Evolutionary conservation across 495 filamentous ascomycete genomes (phyloP), one percentile per base, ranked within the genome.

Genomic region (Aspergillus steynii): DNA sequence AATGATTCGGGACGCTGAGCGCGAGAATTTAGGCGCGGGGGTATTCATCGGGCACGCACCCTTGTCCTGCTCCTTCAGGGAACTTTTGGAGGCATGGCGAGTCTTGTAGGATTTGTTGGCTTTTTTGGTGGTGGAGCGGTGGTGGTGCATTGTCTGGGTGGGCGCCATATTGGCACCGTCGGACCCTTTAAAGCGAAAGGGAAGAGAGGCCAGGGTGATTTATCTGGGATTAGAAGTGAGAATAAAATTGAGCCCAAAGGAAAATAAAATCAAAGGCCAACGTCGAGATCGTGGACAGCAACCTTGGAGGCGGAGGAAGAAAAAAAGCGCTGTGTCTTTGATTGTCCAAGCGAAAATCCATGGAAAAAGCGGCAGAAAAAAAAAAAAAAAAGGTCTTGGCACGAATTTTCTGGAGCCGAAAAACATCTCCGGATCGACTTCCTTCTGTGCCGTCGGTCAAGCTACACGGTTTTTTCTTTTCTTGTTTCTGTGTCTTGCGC

Each of bases 41-140:
- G 47, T 6, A 15, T 51, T 8, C 2, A 27, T 5, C 25, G 1
- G n/a, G 25, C 20, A 34, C 68, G 56, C 77, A 93, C 92, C 95
- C 79, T 97, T 97, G 10, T 85, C 83, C 60, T 85, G 77, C 42
- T 96, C 87, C 65, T 92, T 91, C 61, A 97, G 71, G 29, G 89
- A 82, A 58, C 90, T 86, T 73, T 98, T 99, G 50, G 92, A 93
- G 5, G 93, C 85, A 80, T 96, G 91, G 63, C 87, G 85, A 42
- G 90, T 90, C 75, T 99, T 99, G 84, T 92, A 99, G 7, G 88
- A 65, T 78, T 99, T 99, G 74, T 96, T 85, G 65, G 81, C 69
- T 49, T 80, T 72, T 80, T 98, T 98, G 48, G 92, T 96, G 46
- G 93, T 97, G 68, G 87, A 89, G 67, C 94, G 86, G 77, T 99